Evolutionary conservation across 179 eudicot genomes (phyloP), one percentile per base, ranked within the genome.

Genomic region (Sideroxylon spinosum): DNA sequence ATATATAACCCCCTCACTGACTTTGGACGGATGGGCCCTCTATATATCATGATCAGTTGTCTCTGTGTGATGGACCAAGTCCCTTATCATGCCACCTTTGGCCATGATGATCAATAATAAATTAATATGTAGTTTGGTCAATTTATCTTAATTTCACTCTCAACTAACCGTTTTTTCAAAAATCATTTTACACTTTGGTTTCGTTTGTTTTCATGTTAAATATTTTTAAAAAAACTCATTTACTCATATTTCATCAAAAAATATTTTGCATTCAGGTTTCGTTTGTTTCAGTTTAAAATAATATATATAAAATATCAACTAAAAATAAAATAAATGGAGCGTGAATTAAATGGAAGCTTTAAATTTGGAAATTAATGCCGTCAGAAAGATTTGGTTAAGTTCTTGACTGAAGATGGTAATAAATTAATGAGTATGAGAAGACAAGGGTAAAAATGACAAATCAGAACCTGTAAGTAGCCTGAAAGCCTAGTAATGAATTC

Each of bases 21-120:
- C 76, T 25, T 74, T 74, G 55, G 25, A 49, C 44, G 73, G 63
- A 48, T 73, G 76, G 76, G 56, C 76, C 76, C 75, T 71, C 5
- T 37, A 37, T 37, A 9, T 46, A 73, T 73, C 46, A 73, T 73
- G 76, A 53, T 73, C 62, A 55, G 76, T 48, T 59, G 46, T 7
- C 44, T 37, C 44, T 73, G 44, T 11, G 28, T 26, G 68, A 63
- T 26, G 68, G 37, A 23, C 37, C 26, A 25, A 16, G 57, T 16
- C 57, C 7, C 9, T 3, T 23, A 14, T 55, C 75, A 72, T 72
- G 62, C 29, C 0, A 29, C 50, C 56, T 20, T 46, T 68, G 73
- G 73, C 60, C 60, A 13, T 14, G 60, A 55, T 55, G 60, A 55
- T 16, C 19, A 55, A 37, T 37, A 1, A 37, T 37, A 37, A 37